Evolutionary conservation across 1,284 basidiomycete species (phyloP), one percentile per base, ranked within the genome.

Genomic region (Sparassis latifolia): DNA sequence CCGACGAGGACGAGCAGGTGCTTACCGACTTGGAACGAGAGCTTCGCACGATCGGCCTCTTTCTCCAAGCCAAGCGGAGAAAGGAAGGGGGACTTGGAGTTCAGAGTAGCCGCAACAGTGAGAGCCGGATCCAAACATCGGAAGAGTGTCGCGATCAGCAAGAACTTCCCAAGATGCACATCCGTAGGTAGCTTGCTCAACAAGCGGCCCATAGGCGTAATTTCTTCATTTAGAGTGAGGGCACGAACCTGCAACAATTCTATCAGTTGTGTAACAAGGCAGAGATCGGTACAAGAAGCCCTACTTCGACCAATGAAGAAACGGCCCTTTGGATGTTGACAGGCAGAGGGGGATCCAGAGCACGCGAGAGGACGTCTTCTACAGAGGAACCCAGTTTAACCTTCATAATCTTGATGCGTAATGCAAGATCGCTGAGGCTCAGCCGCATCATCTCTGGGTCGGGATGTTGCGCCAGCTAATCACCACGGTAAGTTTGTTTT

Each of bases 371-470:
- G 1, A 94, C 92, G 53, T 97, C 91, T 65, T 97, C 94, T 51
- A 99, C 93, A 0, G 89, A 86, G 5, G 75, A 71, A 10, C 95
- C 96, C 42, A 98, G 71, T 58, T 90, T 88, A 42, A 97, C 76
- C 62, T 91, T 93, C 82, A 99, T 90, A 54, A 97, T 96, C 72
- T 99, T 99, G 71, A 96, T 97, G 46, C 94, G 86, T 45, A 99
- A 75, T 0, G 94, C 92, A 20, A 99, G 79, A 65, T 98, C 94
- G 51, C 96, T 95, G 31, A 99, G 74, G 56, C 95, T 97, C 3
- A 99, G 75, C 29, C 97, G 83, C 69, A 92, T 84, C 82, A 99
- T 99, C 68, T 99, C 96, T 0, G 96, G 97, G 42, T 95, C 77
- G 2, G 95, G 94, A 66, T 95, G 88, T 28, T 95, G 91, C 2